Percentiles rank a stretch among this genome's conserved stretches.
Conservation (phyloP, 495 filamentous ascomycete species). For the Xylaria venustula region DNA sequence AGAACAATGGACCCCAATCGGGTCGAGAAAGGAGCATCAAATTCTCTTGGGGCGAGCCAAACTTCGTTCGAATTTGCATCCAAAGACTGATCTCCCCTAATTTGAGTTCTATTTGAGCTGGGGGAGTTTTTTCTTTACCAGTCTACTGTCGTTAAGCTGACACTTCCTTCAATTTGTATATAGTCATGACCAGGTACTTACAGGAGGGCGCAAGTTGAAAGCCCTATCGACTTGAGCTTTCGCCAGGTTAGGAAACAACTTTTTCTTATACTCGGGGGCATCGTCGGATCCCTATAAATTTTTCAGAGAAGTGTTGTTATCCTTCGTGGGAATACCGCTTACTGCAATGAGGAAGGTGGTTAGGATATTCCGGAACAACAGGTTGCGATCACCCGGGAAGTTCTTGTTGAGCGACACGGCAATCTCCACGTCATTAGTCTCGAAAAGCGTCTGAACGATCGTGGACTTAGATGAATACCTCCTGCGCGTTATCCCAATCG, state of each 20-base stretch:
- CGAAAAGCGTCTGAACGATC: neutral
- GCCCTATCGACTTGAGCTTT: slow-evolving; percentile 43
- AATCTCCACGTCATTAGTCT: slow-evolving; percentile 32
- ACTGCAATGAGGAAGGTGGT: slow-evolving; percentile 46
- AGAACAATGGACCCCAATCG: slow-evolving; percentile 19
- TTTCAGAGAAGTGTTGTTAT: slow-evolving; percentile 20
- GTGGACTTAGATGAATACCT: slow-evolving; percentile 24
- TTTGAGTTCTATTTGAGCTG: neutral
- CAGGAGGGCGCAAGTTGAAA: slow-evolving; percentile 38
- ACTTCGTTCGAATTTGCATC: slow-evolving; percentile 17
- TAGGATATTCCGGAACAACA: slow-evolving; percentile 45
- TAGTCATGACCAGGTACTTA: slow-evolving; percentile 15
- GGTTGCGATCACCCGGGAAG: slow-evolving; percentile 34
- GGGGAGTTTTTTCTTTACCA: neutral
- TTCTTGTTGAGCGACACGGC: slow-evolving; percentile 42
- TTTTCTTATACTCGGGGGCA: slow-evolving; percentile 34
- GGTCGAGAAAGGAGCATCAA: slow-evolving; percentile 15
- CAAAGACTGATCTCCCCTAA: slow-evolving; percentile 22
- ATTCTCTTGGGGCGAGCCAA: slow-evolving; percentile 20
- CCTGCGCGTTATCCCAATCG: slow-evolving; percentile 49
- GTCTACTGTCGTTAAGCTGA: neutral
- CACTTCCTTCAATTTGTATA: neutral
- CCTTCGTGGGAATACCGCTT: slow-evolving; percentile 12
- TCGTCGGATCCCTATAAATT: slow-evolving; percentile 32
- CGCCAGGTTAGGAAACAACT: slow-evolving; percentile 41